These are phyloP conservation scores for Alternaria triticina DNA, from an alignment of 2,329 filamentous ascomycete genomes.

Conservation along the genomic window DNA sequence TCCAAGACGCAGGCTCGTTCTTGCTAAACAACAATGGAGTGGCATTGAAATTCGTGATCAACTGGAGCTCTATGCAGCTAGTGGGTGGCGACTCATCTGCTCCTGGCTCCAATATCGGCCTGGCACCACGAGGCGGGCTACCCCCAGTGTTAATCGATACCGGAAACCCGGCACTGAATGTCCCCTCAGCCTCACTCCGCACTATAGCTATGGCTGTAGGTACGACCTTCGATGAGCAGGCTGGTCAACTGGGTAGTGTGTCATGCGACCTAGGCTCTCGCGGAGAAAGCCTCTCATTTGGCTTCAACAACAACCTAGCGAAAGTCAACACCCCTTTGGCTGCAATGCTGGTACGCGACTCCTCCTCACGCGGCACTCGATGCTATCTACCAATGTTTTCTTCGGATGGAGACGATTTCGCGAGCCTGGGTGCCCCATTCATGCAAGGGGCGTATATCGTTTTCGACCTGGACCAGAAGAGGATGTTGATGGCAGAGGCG, in stretches of 20 bases:
- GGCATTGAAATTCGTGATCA: neutral
- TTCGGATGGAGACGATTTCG: neutral
- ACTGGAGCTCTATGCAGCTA: neutral
- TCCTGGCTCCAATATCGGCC: neutral
- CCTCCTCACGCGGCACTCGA: neutral
- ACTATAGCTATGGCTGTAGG: neutral
- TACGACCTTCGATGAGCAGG: neutral
- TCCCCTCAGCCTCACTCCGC: neutral
- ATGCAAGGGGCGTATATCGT: neutral
- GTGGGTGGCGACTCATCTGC: neutral
- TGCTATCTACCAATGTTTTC: neutral
- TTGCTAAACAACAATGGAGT: neutral
- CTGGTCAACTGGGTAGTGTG: neutral
- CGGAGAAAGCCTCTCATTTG: neutral
- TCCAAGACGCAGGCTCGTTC: neutral
- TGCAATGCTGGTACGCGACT: neutral
- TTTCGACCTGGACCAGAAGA: neutral
- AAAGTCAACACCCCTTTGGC: neutral
- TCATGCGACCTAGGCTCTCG: neutral
- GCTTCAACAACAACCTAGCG: neutral
- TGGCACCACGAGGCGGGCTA: neutral
- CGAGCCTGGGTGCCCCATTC: neutral
- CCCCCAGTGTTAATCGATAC: neutral
- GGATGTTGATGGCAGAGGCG: neutral
- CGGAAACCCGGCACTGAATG: neutral